Evolutionary conservation across 2,329 filamentous ascomycete genomes (phyloP).

Genomic region (Aspergillus neoniger): DNA sequence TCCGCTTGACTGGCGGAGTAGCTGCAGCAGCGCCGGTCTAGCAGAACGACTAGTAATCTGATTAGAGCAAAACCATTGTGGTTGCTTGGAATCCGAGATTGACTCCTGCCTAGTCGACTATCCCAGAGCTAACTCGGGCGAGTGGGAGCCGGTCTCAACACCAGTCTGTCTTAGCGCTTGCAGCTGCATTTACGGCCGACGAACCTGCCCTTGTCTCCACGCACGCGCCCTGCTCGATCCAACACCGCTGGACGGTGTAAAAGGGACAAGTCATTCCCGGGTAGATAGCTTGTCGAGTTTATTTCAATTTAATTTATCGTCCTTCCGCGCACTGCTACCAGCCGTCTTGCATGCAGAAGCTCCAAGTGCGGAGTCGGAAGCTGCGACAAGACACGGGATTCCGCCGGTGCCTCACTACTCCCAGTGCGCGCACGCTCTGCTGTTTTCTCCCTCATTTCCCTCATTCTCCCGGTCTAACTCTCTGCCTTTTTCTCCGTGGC

Average conservation of each 20-base stretch:
- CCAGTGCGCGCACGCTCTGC: not conserved
- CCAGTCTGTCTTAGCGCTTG: not conserved
- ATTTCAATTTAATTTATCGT: conserved; percentile 13
- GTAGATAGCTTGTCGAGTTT: not conserved
- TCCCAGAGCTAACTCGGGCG: not conserved
- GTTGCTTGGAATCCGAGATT: conserved; percentile 1
- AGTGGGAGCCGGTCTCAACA: conserved; percentile 1
- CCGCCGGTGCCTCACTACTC: conserved; percentile 1
- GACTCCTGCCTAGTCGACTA: not conserved
- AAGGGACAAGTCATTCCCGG: not conserved
- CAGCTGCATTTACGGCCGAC: not conserved
- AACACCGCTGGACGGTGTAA: not conserved
- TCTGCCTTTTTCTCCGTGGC: not conserved
- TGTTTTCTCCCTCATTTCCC: too few species aligned
- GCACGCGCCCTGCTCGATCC: not conserved
- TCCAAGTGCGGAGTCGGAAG: conserved; percentile 15
- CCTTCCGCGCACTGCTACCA: conserved; percentile 11
- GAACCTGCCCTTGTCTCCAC: conserved; percentile 1
- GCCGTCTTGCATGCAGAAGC: conserved; percentile 23
- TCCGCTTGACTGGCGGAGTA: conserved; percentile 16
- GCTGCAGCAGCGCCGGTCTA: conserved; percentile 9
- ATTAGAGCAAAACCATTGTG: not conserved
- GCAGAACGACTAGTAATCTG: too few species aligned
- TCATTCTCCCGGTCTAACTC: not conserved
- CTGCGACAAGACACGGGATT: conserved; percentile 1